These are phyloP conservation scores for Wallemia ichthyophaga DNA, from an alignment of 1,284 basidiomycete species.

Conservation along the genomic window DNA sequence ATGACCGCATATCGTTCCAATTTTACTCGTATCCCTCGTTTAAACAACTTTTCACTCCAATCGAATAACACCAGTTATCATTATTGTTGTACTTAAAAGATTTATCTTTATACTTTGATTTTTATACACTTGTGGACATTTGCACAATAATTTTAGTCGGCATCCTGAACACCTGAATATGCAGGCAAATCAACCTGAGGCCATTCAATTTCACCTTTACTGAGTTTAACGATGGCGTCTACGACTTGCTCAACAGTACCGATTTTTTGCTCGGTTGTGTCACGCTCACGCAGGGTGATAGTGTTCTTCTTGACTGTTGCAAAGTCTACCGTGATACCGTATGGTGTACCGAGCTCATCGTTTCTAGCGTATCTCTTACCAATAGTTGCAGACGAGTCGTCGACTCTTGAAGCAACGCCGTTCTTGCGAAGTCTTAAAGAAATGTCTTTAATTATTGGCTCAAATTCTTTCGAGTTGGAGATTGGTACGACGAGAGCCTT, in stretches of 20 bases:
- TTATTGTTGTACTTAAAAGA: not conserved
- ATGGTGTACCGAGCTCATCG: constrained; percentile 94
- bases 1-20: not conserved
- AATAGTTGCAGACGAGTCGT: constrained; percentile 82
- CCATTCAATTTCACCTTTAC: constrained; percentile 47
- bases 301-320: constrained; percentile 54
- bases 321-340: constrained; percentile 36
- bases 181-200: constrained; percentile 42
- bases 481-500: constrained; percentile 93
- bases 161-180: constrained; percentile 72
- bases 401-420: constrained; percentile 70
- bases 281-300: constrained; percentile 74
- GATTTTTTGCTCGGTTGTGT: constrained; percentile 76
- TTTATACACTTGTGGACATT: not conserved
- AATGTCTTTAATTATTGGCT: constrained; percentile 57
- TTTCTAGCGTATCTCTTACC: constrained; percentile 92
- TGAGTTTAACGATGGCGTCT: constrained; percentile 37
- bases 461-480: constrained; percentile 57
- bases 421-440: constrained; percentile 58
- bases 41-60: not conserved
- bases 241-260: constrained; percentile 74
- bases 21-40: not conserved
- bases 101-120: not conserved
- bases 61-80: not conserved
- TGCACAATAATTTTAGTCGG: constrained; percentile 18